Conservation (phyloP, 2,329 filamentous ascomycete genomes). For the Penicillium sp. region DNA sequence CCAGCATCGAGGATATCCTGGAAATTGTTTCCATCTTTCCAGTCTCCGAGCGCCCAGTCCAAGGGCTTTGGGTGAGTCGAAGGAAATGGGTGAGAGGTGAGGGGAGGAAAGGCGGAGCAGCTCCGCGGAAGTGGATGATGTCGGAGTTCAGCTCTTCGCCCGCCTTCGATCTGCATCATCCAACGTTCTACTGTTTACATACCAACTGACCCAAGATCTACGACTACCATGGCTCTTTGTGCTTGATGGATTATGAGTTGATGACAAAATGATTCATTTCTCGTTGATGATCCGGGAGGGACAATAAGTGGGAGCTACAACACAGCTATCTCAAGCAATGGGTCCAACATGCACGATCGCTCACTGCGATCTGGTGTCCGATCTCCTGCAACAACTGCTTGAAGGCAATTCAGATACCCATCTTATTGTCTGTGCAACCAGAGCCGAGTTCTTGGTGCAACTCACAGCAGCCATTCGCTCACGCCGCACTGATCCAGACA, state of each 20-base stretch:
- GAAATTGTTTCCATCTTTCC: conserved; percentile 87
- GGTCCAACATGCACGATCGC: conserved; percentile 22
- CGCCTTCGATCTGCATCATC: conserved; percentile 8
- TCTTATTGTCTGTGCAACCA: conserved; percentile 67
- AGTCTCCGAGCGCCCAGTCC: conserved; percentile 20
- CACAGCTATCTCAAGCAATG: conserved; percentile 10
- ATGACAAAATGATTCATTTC: not conserved
- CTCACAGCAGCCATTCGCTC: conserved; percentile 51
- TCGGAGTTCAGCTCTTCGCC: not conserved
- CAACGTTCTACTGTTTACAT: not conserved
- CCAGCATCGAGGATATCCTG: conserved; percentile 87
- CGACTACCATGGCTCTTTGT: not conserved
- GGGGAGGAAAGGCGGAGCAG: conserved; percentile 23
- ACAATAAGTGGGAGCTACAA: not conserved
- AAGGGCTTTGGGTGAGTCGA: conserved; percentile 12
- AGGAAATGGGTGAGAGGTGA: conserved; percentile 12
- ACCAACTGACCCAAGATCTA: not conserved
- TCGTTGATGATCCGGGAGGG: not conserved
- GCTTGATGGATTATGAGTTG: not conserved
- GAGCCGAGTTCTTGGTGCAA: conserved; percentile 61
- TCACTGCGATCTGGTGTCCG: conserved; percentile 51
- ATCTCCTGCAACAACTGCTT: conserved; percentile 64
- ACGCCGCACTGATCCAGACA: conserved; percentile 13
- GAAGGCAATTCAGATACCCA: conserved; percentile 56
- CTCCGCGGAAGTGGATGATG: conserved; percentile 12